phyloP scores from a whole-genome alignment of 2,329 filamentous ascomycete genomes.

The Fusarium heterosporum region DNA sequence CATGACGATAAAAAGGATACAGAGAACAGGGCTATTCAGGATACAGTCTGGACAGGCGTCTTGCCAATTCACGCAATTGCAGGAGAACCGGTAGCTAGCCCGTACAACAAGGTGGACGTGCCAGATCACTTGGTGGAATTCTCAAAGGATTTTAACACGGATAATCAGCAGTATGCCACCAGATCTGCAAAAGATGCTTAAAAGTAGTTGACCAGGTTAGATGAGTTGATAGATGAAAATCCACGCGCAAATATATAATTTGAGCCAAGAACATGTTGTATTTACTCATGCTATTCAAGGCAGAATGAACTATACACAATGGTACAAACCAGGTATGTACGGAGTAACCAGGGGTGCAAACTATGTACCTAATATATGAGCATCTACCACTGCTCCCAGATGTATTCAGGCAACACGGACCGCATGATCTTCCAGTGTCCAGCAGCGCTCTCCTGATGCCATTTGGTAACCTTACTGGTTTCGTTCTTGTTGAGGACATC shows the following conservation, averaged over 20 bases:
- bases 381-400: slow-evolving; percentile 85
- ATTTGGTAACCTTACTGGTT: slow-evolving; percentile 74
- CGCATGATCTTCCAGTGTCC: slow-evolving; percentile 96
- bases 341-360: not conserved
- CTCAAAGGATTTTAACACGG: slow-evolving; percentile 54
- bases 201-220: not conserved
- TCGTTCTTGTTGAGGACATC: slow-evolving; percentile 71
- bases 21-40: slow-evolving; percentile 56
- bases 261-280: slow-evolving; percentile 1
- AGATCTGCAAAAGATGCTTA: slow-evolving; percentile 43
- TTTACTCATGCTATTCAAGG: slow-evolving; percentile 10
- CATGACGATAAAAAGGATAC: slow-evolving; percentile 64
- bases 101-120: slow-evolving; percentile 69
- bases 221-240: not conserved
- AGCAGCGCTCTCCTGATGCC: slow-evolving; percentile 79
- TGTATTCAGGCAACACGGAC: slow-evolving; percentile 76
- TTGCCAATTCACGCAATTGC: slow-evolving; percentile 72
- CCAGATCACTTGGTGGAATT: slow-evolving; percentile 70
- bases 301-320: slow-evolving; percentile 16
- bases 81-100: slow-evolving; percentile 71
- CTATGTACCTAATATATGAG: not conserved
- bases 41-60: slow-evolving; percentile 66
- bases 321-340: slow-evolving; percentile 2
- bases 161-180: slow-evolving; percentile 47
- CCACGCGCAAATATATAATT: not conserved